Percentiles rank a stretch among this genome's conserved stretches.
These are phyloP conservation scores for Hyaloperonospora arabidopsidis DNA, from an alignment of 352 stramenopile species.

Conservation along the genomic window DNA sequence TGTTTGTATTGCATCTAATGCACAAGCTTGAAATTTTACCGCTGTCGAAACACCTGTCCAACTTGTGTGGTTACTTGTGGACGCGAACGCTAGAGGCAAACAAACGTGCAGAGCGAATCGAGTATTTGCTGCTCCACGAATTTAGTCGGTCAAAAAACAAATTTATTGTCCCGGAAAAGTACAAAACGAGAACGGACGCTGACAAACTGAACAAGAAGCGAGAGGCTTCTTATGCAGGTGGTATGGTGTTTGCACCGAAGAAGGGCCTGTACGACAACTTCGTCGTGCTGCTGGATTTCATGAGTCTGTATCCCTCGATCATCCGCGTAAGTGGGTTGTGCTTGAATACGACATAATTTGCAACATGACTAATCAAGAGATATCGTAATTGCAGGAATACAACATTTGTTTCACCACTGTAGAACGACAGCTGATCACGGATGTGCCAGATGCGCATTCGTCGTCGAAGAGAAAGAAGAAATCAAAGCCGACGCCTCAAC, in stretches of 20 bases:
- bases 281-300: conserved; percentile 99
- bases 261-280: conserved; percentile 99
- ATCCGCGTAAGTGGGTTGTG: conserved; percentile 73
- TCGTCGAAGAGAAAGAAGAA: conserved; percentile 55
- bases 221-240: conserved; percentile 95
- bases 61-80: conserved; percentile 98
- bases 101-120: conserved; percentile 97
- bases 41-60: conserved; percentile 97
- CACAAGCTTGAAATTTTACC: conserved; percentile 97
- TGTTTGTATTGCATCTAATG: conserved; percentile 95
- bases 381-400: conserved; percentile 89
- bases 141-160: conserved; percentile 93
- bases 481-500: conserved; percentile 38
- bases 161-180: conserved; percentile 97
- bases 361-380: conserved; percentile 7
- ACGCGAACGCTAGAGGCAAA: conserved; percentile 92
- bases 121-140: conserved; percentile 99
- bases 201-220: conserved; percentile 51
- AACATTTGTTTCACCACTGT: conserved; percentile 99
- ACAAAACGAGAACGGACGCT: conserved; percentile 56
- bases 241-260: conserved; percentile 99
- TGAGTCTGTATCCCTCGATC: conserved; percentile 99
- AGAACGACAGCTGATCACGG: conserved; percentile 72
- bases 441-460: conserved; percentile 23
- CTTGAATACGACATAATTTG: background rate